phyloP scores from a whole-genome alignment of 352 stramenopile species.

The Globisporangium radiosum region DNA sequence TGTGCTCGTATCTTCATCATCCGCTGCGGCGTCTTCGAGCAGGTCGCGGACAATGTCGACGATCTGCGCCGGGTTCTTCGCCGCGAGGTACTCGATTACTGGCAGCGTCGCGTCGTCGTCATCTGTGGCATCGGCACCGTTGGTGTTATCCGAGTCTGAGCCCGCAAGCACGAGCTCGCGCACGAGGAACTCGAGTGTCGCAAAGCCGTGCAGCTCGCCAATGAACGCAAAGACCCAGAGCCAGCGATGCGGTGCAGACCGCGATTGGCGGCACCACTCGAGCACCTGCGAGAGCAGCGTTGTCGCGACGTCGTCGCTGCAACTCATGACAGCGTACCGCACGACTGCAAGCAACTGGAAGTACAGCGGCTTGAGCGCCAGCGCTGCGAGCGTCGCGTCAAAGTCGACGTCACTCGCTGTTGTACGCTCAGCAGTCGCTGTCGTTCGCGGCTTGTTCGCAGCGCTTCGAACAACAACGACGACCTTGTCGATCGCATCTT shows the following conservation, averaged over 20 bases:
- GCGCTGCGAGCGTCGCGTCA: constrained; percentile 24
- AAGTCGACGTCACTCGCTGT: constrained; percentile 17
- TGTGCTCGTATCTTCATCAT: not conserved
- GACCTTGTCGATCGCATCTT: constrained; percentile 27
- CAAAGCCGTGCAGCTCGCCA: constrained; percentile 36
- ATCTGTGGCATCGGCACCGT: not conserved
- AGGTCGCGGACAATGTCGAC: constrained; percentile 42
- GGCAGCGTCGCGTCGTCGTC: constrained; percentile 12
- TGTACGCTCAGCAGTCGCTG: not conserved
- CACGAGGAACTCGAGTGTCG: constrained; percentile 42
- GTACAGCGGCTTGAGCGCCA: constrained; percentile 43
- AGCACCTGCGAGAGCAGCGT: constrained; percentile 33
- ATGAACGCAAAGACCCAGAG: constrained; percentile 44
- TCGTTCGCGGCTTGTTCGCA: no score
- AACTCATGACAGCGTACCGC: constrained; percentile 28
- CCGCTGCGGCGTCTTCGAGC: constrained; percentile 19
- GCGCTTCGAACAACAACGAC: constrained; percentile 9
- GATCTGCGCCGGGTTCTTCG: constrained; percentile 32
- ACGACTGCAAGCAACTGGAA: constrained; percentile 32
- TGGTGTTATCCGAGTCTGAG: no score
- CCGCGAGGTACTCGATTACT: constrained; percentile 33
- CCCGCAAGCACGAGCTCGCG: constrained; percentile 18
- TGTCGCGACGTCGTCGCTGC: constrained; percentile 14
- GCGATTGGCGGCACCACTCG: constrained; percentile 32
- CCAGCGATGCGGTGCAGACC: constrained; percentile 23